Evolutionary conservation across 768 basidiomycete species (phyloP).

Genomic region (Hydnum rufescens): DNA sequence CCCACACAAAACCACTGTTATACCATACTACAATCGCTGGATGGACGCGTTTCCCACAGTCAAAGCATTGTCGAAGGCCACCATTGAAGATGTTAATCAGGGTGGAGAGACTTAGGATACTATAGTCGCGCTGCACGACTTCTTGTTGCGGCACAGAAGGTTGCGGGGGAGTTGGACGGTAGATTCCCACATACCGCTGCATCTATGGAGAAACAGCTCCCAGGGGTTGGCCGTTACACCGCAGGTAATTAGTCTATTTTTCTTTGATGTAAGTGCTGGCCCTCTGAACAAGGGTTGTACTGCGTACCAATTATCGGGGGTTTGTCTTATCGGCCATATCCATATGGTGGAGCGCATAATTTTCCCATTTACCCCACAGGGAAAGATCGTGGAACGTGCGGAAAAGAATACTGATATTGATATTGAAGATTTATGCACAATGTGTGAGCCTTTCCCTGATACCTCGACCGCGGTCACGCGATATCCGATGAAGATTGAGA

Average conservation of each 20-base stretch:
- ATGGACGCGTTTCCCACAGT: slow-evolving; percentile 74
- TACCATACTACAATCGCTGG: slow-evolving; percentile 83
- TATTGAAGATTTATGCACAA: slow-evolving; percentile 59
- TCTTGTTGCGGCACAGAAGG: slow-evolving; percentile 66
- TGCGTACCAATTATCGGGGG: slow-evolving; percentile 26
- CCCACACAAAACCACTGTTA: slow-evolving; percentile 38
- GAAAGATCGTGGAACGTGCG: slow-evolving; percentile 3
- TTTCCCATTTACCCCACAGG: not conserved
- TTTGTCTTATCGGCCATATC: not conserved
- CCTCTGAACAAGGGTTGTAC: slow-evolving; percentile 50
- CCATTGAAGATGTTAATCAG: slow-evolving; percentile 70
- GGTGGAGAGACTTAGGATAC: slow-evolving; percentile 88
- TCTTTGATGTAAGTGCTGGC: slow-evolving; percentile 16
- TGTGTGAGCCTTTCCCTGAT: slow-evolving; percentile 40
- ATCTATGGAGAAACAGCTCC: slow-evolving; percentile 64
- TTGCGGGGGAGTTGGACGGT: slow-evolving; percentile 42
- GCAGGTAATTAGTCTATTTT: slow-evolving; percentile 41
- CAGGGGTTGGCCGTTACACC: slow-evolving; percentile 78
- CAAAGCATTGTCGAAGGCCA: slow-evolving; percentile 49
- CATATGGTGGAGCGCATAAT: not conserved
- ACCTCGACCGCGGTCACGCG: slow-evolving; percentile 29
- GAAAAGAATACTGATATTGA: slow-evolving; percentile 34
- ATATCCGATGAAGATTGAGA: slow-evolving; percentile 75
- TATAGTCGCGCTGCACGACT: slow-evolving; percentile 73
- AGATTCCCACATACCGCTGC: slow-evolving; percentile 60